Conservation (phyloP, 805 yeast species). For the Blastobotrys chiropterorum region DNA sequence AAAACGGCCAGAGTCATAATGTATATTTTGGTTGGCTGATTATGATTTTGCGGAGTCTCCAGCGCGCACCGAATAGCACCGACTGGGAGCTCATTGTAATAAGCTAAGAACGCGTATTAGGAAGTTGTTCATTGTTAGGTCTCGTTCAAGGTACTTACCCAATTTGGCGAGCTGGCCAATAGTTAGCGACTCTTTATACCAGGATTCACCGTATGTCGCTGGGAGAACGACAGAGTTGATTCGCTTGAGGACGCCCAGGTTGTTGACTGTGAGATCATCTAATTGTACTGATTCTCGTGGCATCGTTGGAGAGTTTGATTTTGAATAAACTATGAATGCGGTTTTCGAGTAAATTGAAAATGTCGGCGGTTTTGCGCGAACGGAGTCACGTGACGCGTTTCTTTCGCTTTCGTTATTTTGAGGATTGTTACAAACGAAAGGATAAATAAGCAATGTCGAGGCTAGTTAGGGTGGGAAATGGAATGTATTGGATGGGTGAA, state of each 20-base stretch:
- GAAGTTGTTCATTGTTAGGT: background rate
- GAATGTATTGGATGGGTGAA: too few species aligned
- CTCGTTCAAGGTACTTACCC: conserved; percentile 21
- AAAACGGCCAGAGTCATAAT: conserved; percentile 65
- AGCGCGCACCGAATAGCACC: conserved; percentile 58
- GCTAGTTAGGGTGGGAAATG: too few species aligned
- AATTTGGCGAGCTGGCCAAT: conserved; percentile 49
- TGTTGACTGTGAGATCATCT: conserved; percentile 56
- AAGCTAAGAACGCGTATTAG: conserved; percentile 35
- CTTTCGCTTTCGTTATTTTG: too few species aligned
- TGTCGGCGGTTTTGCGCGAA: too few species aligned
- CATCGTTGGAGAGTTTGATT: too few species aligned
- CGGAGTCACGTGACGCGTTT: too few species aligned
- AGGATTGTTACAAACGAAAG: too few species aligned
- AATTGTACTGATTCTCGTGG: conserved; percentile 1
- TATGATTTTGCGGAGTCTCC: conserved; percentile 39
- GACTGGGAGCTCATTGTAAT: conserved; percentile 71
- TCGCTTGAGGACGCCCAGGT: conserved; percentile 51
- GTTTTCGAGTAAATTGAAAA: too few species aligned
- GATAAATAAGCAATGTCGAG: too few species aligned
- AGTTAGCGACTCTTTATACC: conserved; percentile 45
- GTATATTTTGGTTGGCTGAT: conserved; percentile 50
- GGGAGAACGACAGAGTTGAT: conserved; percentile 53
- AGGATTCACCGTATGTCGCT: conserved; percentile 42
- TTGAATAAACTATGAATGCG: too few species aligned